Base-by-base conservation (phyloP, 257 asterid species). In the Solanum medicagineum region DNA sequence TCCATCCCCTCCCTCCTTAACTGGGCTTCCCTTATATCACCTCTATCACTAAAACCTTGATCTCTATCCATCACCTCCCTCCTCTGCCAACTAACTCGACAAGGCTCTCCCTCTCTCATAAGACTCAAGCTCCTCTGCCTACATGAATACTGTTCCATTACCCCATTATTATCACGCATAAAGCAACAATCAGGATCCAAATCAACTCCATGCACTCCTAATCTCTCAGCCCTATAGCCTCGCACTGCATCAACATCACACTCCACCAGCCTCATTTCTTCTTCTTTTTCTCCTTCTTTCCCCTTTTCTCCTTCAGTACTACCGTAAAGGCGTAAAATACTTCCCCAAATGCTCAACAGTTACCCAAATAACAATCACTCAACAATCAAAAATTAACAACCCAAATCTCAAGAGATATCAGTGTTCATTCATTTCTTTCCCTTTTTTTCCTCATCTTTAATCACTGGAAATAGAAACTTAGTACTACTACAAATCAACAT, bases 81-180 rank as follows among this genome's bases (percentile, higher is more conserved):
- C 62, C 83, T 51, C 42, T 10, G 47, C 83, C 83, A 24, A 77
- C 47, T 77, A 77, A 77, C 63, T 1, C 10, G 26, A 0, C 10
- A 10, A n/a, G 16, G 10, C 26, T 14, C 17, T 44, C 36, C 86
- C 56, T 29, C 79, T 17, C 66, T 83, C 20, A 17, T 1, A 83
- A 45, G 86, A 51, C 84, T 86, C 81, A 75, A 68, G 74, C 81
- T 77, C 86, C 84, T 87, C 45, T 12, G 4, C 60, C 56, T 63
- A 26, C 22, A 29, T 49, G 53, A 54, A 66, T 59, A 85, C 14
- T 5, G 51, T 9, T 44, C 85, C 65, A 56, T 17, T 73, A 66
- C 17, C 49, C 71, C 85, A 84, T 1, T 79, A 84, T 1, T 68
- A 68, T 19, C 68, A 70, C 54, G 36, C 6, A 73, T 51, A 32